These are phyloP conservation scores for Marasmius tenuissimus DNA, from an alignment of 1,284 basidiomycete genomes.

Conservation along the genomic window DNA sequence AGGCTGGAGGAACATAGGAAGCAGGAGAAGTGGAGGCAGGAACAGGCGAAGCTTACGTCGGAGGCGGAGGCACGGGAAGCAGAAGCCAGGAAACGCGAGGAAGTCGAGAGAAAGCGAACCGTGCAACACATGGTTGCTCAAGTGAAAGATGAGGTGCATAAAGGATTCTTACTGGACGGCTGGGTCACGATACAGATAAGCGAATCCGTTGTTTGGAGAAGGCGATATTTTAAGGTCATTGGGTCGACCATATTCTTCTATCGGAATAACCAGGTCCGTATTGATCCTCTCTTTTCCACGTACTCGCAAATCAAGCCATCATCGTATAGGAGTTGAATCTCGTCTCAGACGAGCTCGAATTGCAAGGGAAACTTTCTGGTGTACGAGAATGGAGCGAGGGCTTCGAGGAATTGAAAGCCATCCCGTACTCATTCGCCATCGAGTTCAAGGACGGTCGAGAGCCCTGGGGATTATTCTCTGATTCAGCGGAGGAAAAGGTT, in stretches of 20 bases:
- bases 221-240: constrained; percentile 63
- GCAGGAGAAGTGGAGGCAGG: constrained; percentile 55
- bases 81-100: constrained; percentile 41
- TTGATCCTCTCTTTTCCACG: background rate
- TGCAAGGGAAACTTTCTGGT: constrained; percentile 45
- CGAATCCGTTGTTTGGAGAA: constrained; percentile 61
- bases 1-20: constrained; percentile 52
- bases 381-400: constrained; percentile 71
- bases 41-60: constrained; percentile 47
- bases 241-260: constrained; percentile 51
- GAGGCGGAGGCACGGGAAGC: constrained; percentile 45
- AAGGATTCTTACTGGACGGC: constrained; percentile 46
- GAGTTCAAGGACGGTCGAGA: constrained; percentile 52
- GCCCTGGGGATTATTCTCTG: constrained; percentile 63
- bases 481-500: constrained; percentile 70
- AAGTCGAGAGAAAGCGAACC: constrained; percentile 45
- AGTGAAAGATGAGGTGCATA: constrained; percentile 36
- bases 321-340: constrained; percentile 43
- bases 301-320: background rate
- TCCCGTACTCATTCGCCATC: constrained; percentile 69
- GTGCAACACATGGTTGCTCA: constrained; percentile 44
- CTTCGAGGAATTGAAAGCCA: constrained; percentile 69
- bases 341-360: constrained; percentile 47
- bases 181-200: constrained; percentile 68
- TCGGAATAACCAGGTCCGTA: constrained; percentile 50